Evolutionary conservation across 2,329 filamentous ascomycete genomes (phyloP).

Genomic region (Parastagonospora avenae): DNA sequence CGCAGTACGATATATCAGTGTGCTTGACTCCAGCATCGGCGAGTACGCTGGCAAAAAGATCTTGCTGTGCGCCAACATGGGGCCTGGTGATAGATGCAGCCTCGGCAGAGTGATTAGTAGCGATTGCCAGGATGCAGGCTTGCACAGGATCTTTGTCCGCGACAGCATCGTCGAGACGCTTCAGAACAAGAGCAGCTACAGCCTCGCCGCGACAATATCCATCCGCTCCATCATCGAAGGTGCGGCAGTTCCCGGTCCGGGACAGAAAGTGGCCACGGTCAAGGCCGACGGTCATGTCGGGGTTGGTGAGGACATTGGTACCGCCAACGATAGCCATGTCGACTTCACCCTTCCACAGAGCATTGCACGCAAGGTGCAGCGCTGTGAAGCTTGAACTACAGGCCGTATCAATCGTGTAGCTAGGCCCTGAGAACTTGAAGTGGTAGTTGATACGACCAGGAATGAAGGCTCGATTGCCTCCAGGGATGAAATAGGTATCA

Average conservation of each 20-base stretch:
- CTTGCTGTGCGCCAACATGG: conserved; percentile 21
- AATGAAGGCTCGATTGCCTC: conserved; percentile 58
- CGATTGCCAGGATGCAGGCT: conserved; percentile 36
- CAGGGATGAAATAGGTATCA: conserved; percentile 61
- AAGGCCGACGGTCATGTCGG: conserved; percentile 52
- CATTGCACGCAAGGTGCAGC: conserved; percentile 31
- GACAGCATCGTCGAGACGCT: conserved; percentile 41
- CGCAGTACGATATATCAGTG: conserved; percentile 25
- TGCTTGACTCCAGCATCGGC: conserved; percentile 44
- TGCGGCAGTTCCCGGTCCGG: conserved; percentile 33
- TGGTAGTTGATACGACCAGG: conserved; percentile 54
- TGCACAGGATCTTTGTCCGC: conserved; percentile 44
- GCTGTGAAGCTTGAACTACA: conserved; percentile 17
- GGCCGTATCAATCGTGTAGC: conserved; percentile 9
- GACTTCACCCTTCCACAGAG: conserved; percentile 16
- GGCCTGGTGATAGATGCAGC: conserved; percentile 34
- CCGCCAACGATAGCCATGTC: conserved; percentile 30
- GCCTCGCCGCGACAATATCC: conserved; percentile 46
- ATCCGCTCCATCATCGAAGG: conserved; percentile 40
- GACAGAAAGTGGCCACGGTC: conserved; percentile 31
- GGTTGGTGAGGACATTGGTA: conserved; percentile 27
- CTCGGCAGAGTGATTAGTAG: conserved; percentile 51
- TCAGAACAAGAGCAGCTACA: conserved; percentile 37
- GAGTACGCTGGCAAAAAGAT: conserved; percentile 17
- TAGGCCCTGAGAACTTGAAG: conserved; percentile 29